Evolutionary conservation across 2,329 filamentous ascomycete genomes (phyloP).

Genomic region (Aspergillus terreus): DNA sequence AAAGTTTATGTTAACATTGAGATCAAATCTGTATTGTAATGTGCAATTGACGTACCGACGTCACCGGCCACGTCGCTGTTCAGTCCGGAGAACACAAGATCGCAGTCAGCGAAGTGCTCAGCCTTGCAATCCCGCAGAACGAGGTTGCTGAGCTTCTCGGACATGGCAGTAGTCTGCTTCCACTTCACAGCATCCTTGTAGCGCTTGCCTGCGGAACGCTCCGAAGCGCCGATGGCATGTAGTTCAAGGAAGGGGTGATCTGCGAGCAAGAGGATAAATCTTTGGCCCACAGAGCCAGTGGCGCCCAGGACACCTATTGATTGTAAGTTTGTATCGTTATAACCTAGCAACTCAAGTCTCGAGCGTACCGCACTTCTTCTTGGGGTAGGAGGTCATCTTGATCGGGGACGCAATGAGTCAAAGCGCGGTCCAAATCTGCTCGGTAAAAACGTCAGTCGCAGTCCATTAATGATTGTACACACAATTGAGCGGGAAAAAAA

Average conservation of each 20-base stretch:
- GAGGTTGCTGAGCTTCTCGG: slow-evolving; percentile 68
- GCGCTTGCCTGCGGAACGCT: slow-evolving; percentile 84
- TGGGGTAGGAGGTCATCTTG: slow-evolving; percentile 31
- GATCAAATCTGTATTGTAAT: not conserved
- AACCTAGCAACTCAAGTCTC: not conserved
- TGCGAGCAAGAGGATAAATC: slow-evolving; percentile 88
- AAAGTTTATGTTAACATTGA: slow-evolving; percentile 1
- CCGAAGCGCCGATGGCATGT: slow-evolving; percentile 84
- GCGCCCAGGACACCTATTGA: slow-evolving; percentile 71
- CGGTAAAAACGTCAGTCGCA: not conserved
- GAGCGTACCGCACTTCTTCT: slow-evolving; percentile 39
- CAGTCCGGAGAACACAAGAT: slow-evolving; percentile 87
- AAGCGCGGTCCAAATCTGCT: not conserved
- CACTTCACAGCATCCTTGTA: slow-evolving; percentile 92
- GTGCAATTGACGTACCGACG: slow-evolving; percentile 61
- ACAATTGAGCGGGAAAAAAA: not conserved
- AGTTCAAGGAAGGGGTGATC: slow-evolving; percentile 83
- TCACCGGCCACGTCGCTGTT: slow-evolving; percentile 91
- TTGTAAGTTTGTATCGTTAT: slow-evolving; percentile 13
- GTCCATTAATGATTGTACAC: not conserved
- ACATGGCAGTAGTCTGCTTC: slow-evolving; percentile 88
- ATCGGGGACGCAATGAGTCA: slow-evolving; percentile 6
- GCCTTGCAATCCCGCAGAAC: slow-evolving; percentile 82
- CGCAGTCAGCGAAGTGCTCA: slow-evolving; percentile 80
- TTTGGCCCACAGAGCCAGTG: slow-evolving; percentile 91